Conservation (phyloP, 257 asterid genomes). For the Solanum pennellii region DNA sequence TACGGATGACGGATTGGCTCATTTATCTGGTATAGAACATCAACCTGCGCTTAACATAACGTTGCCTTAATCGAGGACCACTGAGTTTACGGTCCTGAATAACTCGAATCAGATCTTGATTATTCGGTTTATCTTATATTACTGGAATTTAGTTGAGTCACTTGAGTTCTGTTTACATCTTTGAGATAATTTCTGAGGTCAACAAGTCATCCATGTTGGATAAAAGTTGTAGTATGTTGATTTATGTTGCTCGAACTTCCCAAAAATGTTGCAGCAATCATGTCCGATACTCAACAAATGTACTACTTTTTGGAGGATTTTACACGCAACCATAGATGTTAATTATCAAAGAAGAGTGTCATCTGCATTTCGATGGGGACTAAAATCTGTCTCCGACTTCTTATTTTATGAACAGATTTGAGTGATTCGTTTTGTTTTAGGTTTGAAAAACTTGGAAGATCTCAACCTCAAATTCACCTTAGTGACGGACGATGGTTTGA, state of each 20-base stretch:
- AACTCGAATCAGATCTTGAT: not conserved
- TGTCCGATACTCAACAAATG: not conserved
- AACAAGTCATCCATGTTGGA: not conserved
- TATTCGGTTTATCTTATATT: not conserved
- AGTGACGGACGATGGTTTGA: slow-evolving; percentile 20
- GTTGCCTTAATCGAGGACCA: not conserved
- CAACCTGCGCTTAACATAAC: not conserved
- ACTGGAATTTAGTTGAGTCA: not conserved
- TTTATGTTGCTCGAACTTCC: not conserved
- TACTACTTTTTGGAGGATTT: not conserved
- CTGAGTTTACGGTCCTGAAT: not conserved
- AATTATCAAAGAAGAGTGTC: not conserved
- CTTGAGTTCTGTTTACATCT: not conserved
- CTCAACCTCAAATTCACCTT: slow-evolving; percentile 17
- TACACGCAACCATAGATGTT: not conserved
- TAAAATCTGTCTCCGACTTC: not conserved
- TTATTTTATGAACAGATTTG: not conserved
- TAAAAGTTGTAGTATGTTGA: not conserved
- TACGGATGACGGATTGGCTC: not conserved
- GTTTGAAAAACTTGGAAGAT: slow-evolving; percentile 16
- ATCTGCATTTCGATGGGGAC: not conserved
- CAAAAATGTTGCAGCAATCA: not conserved
- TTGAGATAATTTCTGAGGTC: not conserved
- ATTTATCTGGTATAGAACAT: not conserved
- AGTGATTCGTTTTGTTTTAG: slow-evolving; percentile 4